Conservation (phyloP, 2,329 filamentous ascomycete genomes). For the Tolypocladium tundrense region DNA sequence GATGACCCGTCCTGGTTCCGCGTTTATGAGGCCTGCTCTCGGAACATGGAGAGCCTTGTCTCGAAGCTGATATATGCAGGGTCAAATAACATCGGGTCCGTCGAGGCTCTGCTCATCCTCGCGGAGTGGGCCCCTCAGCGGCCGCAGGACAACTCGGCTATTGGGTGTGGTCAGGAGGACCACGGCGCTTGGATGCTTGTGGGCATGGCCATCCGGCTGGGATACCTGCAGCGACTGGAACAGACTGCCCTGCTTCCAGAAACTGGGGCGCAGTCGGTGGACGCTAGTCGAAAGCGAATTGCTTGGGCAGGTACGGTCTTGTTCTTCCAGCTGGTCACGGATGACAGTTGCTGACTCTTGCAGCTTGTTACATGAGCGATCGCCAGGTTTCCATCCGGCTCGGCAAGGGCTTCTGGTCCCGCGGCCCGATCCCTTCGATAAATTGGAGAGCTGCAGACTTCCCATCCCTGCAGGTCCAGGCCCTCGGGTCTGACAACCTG, state of each 20-base stretch:
- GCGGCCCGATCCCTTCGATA: conserved; percentile 57
- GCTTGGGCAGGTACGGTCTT: conserved; percentile 48
- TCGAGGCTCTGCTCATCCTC: conserved; percentile 58
- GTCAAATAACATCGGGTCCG: conserved; percentile 58
- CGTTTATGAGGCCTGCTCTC: conserved; percentile 55
- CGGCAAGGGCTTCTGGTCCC: conserved; percentile 64
- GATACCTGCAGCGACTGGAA: conserved; percentile 61
- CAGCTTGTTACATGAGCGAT: conserved; percentile 55
- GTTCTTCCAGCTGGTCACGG: background rate
- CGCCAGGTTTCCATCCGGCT: conserved; percentile 60
- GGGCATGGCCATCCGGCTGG: conserved; percentile 57
- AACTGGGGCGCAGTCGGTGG: conserved; percentile 45
- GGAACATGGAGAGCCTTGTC: conserved; percentile 60
- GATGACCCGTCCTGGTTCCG: conserved; percentile 54
- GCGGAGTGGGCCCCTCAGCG: conserved; percentile 66
- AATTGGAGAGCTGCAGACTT: conserved; percentile 57
- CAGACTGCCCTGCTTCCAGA: conserved; percentile 56
- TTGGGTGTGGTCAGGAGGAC: conserved; percentile 64
- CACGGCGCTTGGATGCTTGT: conserved; percentile 71
- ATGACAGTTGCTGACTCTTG: background rate
- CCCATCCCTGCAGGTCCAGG: conserved; percentile 50
- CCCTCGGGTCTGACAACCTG: conserved; percentile 53
- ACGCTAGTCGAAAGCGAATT: conserved; percentile 52
- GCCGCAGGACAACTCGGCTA: conserved; percentile 47
- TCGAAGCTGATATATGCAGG: conserved; percentile 56